Evolutionary conservation across 495 filamentous ascomycete species (phyloP), one percentile per base, ranked within the genome.

Genomic region (Tetracladium setigerum): DNA sequence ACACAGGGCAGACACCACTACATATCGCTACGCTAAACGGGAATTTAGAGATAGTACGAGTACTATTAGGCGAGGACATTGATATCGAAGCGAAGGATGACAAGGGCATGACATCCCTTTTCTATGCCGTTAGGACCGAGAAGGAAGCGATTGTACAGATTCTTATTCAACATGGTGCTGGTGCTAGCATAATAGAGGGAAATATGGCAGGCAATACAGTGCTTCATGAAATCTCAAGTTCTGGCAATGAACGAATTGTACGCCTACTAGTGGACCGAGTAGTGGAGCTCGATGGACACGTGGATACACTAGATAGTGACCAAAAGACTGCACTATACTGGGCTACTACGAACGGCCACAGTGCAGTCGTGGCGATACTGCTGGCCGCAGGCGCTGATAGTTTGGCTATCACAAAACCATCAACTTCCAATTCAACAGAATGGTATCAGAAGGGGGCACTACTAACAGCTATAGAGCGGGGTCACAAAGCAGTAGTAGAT

Each of bases 1-100:
- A 27, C 18, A 32, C 32, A 35, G 54, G 50, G 9, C 22, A 50
- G 46, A 47, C 54, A 30, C 13, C 47, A 32, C 33, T 57, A 22
- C 54, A 57, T 36, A 32, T 50, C 30, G 54, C 51, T 22, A 43
- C 54, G 11, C 36, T 47, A 19, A 18, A 40, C n/a, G 50, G 51
- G 15, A 30, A 47, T 30, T 30, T 44, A 18, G 42, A 44, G 30
- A 18, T 50, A 11, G 38, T 54, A 43, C 43, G 37, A 32, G 31
- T 45, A 37, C 24, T 57, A 17, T 41, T 57, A n/a, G 32, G 46
- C 16, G 40, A 32, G 19, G 54, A 43, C 10, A 42, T 47, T 24
- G 46, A 57, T 32, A 46, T 37, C 16, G 34, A 57, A 16, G 38
- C 35, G 14, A 46, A 32, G 24, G 50, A 52, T 27, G 31, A 57